phyloP scores from a whole-genome alignment of 2,329 filamentous ascomycete species.

The Lomentospora prolificans region DNA sequence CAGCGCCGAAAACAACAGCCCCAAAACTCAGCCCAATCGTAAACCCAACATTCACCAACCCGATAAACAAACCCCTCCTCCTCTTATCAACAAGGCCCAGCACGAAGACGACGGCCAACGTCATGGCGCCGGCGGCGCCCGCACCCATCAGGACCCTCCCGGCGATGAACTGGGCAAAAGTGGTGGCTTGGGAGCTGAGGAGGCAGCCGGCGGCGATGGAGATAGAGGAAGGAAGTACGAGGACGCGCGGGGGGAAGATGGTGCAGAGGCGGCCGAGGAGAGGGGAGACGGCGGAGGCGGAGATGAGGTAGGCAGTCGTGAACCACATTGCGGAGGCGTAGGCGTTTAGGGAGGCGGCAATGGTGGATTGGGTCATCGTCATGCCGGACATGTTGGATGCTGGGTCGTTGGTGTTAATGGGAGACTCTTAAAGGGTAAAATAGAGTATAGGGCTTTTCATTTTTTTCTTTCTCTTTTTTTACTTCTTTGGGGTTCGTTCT shows the following conservation, averaged over 20 bases:
- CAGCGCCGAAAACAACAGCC: constrained; percentile 57
- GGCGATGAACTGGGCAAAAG: constrained; percentile 53
- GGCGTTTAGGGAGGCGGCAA: constrained; percentile 65
- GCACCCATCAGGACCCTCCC: constrained; percentile 60
- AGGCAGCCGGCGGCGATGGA: constrained; percentile 51
- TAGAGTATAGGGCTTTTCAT: constrained; percentile 10
- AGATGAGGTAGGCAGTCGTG: constrained; percentile 62
- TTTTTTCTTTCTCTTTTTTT: too few species aligned
- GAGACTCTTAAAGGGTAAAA: neutral
- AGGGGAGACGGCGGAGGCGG: constrained; percentile 54
- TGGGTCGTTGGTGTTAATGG: constrained; percentile 14
- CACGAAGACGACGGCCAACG: constrained; percentile 63
- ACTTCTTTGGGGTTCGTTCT: constrained; percentile 9
- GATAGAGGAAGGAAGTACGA: constrained; percentile 52
- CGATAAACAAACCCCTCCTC: constrained; percentile 62
- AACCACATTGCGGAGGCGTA: constrained; percentile 72
- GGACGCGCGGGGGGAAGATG: constrained; percentile 60
- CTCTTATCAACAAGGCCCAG: constrained; percentile 62
- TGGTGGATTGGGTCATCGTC: constrained; percentile 68
- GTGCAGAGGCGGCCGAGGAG: constrained; percentile 62
- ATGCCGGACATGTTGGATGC: constrained; percentile 69
- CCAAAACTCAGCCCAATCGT: constrained; percentile 63
- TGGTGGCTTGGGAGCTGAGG: constrained; percentile 51
- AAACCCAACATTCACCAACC: constrained; percentile 62
- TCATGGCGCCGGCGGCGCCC: constrained; percentile 63